Conservation (phyloP, 164 flowering plant species). For the Taxillus chinensis region DNA sequence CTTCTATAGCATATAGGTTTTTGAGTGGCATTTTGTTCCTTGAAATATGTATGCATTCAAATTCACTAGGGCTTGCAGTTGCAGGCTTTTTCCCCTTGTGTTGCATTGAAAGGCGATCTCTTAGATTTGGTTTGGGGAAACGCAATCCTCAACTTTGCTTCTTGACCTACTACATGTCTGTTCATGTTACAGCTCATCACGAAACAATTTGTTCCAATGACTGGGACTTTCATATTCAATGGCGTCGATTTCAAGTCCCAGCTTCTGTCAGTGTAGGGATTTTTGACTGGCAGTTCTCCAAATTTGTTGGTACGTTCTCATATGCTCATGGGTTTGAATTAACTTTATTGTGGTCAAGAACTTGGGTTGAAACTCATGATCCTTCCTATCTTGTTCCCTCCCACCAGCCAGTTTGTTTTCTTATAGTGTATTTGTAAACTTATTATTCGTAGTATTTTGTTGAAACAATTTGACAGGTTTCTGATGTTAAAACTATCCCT, state of each 20-base stretch:
- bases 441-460: too few species aligned
- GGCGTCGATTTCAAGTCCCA: slow-evolving; percentile 95
- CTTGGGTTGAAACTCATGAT: background rate
- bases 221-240: slow-evolving; percentile 85
- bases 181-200: slow-evolving; percentile 66
- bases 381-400: background rate
- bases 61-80: background rate
- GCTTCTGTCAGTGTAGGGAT: slow-evolving; percentile 31
- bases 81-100: background rate
- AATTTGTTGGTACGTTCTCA: background rate
- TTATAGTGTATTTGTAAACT: too few species aligned
- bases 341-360: background rate
- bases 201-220: slow-evolving; percentile 84
- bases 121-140: too few species aligned
- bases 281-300: background rate
- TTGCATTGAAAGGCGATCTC: too few species aligned
- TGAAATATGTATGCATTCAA: background rate
- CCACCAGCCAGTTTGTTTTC: too few species aligned
- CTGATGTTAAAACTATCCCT: too few species aligned
- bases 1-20: too few species aligned
- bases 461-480: too few species aligned
- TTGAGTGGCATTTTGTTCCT: background rate
- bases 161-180: background rate
- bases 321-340: background rate
- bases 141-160: too few species aligned